Conservation (phyloP, 495 filamentous ascomycete genomes). For the Tirmania nivea region DNA sequence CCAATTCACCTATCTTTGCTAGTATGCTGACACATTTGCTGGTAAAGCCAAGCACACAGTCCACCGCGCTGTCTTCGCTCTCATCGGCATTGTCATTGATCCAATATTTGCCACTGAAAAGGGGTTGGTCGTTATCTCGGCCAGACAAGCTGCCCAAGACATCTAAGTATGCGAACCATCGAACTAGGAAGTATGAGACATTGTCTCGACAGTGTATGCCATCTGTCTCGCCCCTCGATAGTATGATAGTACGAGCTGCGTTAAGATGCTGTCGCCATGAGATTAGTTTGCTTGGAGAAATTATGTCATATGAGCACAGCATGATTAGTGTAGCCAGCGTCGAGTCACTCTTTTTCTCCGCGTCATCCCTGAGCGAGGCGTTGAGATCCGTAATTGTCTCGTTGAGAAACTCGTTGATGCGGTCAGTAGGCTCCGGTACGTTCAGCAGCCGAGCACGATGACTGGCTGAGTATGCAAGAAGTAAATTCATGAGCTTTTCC, state of each 20-base stretch:
- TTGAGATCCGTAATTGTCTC: constrained; percentile 57
- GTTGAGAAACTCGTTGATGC: constrained; percentile 59
- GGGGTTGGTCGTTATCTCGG: constrained; percentile 27
- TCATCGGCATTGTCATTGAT: constrained; percentile 30
- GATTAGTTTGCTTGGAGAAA: constrained; percentile 41
- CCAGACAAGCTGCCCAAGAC: constrained; percentile 58
- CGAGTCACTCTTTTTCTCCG: constrained; percentile 38
- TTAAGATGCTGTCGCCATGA: constrained; percentile 65
- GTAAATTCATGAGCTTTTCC: constrained; percentile 47
- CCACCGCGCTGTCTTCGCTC: constrained; percentile 40
- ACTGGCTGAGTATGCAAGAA: constrained; percentile 63
- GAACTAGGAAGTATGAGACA: constrained; percentile 56
- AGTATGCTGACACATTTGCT: constrained; percentile 47
- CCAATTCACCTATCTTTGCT: constrained; percentile 50
- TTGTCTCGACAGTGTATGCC: constrained; percentile 37
- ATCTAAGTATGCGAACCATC: constrained; percentile 76
- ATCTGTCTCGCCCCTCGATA: constrained; percentile 39
- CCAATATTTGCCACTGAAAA: constrained; percentile 27
- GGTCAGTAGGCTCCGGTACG: constrained; percentile 51
- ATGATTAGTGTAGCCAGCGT: constrained; percentile 72
- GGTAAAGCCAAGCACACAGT: constrained; percentile 66
- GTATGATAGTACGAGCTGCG: constrained; percentile 54
- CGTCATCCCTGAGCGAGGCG: constrained; percentile 40
- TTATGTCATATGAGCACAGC: constrained; percentile 67
- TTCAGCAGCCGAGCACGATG: constrained; percentile 58